phyloP scores from a whole-genome alignment of 305 asterid genomes.

The Fraxinus sp. region DNA sequence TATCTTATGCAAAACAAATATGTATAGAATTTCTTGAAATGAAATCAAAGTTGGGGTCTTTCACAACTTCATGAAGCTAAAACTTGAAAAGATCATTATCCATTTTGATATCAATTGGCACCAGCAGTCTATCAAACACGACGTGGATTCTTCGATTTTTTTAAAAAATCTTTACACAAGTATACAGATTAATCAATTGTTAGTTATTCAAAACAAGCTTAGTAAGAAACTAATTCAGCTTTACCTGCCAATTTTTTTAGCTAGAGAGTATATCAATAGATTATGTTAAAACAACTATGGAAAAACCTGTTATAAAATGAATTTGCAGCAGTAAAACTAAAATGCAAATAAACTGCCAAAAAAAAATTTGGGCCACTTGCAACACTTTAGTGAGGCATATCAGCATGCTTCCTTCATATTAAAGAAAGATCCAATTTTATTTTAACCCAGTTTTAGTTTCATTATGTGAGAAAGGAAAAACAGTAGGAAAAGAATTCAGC shows the following conservation, averaged over 20 bases:
- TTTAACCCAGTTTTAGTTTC: not conserved
- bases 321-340: no score
- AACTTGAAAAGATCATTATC: not conserved
- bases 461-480: not conserved
- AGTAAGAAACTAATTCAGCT: not conserved
- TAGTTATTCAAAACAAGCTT: not conserved
- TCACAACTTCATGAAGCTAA: conserved; percentile 13
- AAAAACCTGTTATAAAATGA: no score
- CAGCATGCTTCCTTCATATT: not conserved
- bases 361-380: not conserved
- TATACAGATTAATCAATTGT: not conserved
- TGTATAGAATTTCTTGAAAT: not conserved
- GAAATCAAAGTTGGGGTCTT: not conserved
- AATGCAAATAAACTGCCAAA: not conserved
- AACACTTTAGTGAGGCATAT: not conserved
- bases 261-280: not conserved
- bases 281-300: no score
- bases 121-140: not conserved
- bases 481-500: not conserved
- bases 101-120: conserved; percentile 17
- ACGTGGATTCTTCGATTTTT: not conserved
- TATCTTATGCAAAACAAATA: conserved; percentile 3
- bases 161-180: not conserved
- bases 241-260: not conserved
- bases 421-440: not conserved